Percentiles rank a stretch among this genome's conserved stretches.
Conservation (phyloP, 805 yeast species). For the Komagataella pastoris region DNA sequence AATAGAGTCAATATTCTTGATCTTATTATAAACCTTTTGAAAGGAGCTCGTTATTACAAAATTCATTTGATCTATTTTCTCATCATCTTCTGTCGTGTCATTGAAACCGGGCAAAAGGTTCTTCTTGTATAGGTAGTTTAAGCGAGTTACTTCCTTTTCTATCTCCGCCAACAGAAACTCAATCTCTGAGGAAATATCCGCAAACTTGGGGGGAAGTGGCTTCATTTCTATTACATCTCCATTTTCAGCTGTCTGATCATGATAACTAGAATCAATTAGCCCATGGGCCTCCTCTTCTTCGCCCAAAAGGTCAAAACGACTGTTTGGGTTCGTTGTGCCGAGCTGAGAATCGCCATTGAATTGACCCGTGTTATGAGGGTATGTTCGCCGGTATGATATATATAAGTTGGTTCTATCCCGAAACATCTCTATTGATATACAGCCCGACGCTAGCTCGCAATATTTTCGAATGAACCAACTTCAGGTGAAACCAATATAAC, state of each 20-base stretch:
- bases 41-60: conserved; percentile 61
- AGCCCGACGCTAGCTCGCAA: neutral
- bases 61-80: conserved; percentile 67
- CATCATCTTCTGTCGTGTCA: conserved; percentile 67
- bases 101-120: conserved; percentile 79
- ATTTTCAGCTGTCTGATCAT: conserved; percentile 11
- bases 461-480: neutral
- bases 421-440: conserved; percentile 36
- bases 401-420: conserved; percentile 91
- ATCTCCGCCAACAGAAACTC: conserved; percentile 48
- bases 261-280: conserved; percentile 12
- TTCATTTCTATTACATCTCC: conserved; percentile 39
- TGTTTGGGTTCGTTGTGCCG: conserved; percentile 11
- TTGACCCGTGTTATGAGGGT: conserved; percentile 36
- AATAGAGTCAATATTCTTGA: conserved; percentile 48
- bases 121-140: conserved; percentile 64
- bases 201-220: conserved; percentile 64
- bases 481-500: neutral
- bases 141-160: conserved; percentile 37
- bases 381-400: conserved; percentile 80
- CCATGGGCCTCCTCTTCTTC: conserved; percentile 45
- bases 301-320: conserved; percentile 22
- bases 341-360: conserved; percentile 11
- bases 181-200: conserved; percentile 60
- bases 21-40: conserved; percentile 64